phyloP scores from a whole-genome alignment of 495 filamentous ascomycete genomes.

The Penicillium canariense region DNA sequence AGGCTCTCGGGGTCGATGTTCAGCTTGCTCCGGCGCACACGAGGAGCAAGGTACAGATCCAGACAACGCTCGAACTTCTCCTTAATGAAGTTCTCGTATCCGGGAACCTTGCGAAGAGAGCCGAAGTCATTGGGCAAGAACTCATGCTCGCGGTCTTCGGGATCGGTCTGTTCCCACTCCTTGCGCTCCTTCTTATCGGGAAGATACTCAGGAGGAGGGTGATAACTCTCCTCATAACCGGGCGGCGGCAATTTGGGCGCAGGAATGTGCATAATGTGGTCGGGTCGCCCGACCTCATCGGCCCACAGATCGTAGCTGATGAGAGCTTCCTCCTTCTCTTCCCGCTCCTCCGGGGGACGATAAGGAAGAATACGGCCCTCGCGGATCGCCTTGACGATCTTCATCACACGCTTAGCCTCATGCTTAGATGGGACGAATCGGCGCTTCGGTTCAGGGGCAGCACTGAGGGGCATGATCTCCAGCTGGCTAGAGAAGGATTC shows the following conservation, averaged over 20 bases:
- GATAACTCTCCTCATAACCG: slow-evolving; percentile 92
- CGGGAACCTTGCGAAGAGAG: slow-evolving; percentile 85
- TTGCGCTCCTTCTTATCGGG: slow-evolving; percentile 81
- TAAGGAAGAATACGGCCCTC: slow-evolving; percentile 94
- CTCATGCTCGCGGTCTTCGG: slow-evolving; percentile 86
- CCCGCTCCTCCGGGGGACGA: slow-evolving; percentile 72
- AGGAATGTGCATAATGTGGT: slow-evolving; percentile 92
- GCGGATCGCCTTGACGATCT: slow-evolving; percentile 91
- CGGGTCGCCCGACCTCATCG: slow-evolving; percentile 76
- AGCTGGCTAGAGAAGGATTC: slow-evolving; percentile 90
- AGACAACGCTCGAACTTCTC: slow-evolving; percentile 95
- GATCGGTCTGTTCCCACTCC: slow-evolving; percentile 83
- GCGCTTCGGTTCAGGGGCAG: slow-evolving; percentile 92
- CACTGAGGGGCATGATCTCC: slow-evolving; percentile 91
- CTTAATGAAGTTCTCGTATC: slow-evolving; percentile 86
- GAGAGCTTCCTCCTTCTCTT: slow-evolving; percentile 65
- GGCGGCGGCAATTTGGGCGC: slow-evolving; percentile 93
- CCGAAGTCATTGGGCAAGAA: slow-evolving; percentile 79
- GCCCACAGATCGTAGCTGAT: slow-evolving; percentile 93
- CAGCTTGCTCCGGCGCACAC: slow-evolving; percentile 86
- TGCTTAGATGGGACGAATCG: slow-evolving; percentile 98
- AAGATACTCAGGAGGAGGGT: slow-evolving; percentile 93
- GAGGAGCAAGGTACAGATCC: slow-evolving; percentile 91
- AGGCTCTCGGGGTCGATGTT: slow-evolving; percentile 95
- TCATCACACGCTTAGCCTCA: slow-evolving; percentile 95